A percentile compares a stretch with the other conserved stretches of the same genome.
phyloP scores from a whole-genome alignment of 768 basidiomycete genomes.

The Russula sp. region DNA sequence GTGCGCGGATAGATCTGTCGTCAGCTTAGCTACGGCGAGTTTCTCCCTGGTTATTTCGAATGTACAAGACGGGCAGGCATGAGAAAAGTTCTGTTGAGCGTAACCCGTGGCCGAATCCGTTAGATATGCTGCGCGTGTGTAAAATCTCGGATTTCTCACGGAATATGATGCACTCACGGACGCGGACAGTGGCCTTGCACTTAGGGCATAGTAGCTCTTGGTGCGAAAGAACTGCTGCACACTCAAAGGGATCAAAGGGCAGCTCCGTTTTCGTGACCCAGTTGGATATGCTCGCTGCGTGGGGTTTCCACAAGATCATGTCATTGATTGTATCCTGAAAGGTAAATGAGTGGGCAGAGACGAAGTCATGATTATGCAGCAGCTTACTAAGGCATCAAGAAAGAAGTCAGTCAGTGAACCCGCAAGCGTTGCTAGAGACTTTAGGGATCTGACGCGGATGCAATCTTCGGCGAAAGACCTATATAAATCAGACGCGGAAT shows the following conservation, averaged over 20 bases:
- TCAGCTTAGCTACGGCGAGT: slow-evolving; percentile 41
- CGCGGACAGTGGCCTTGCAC: slow-evolving; percentile 28
- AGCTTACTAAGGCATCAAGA: slow-evolving; percentile 14
- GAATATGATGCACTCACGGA: slow-evolving; percentile 29
- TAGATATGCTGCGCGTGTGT: slow-evolving; percentile 34
- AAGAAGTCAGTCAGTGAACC: background rate
- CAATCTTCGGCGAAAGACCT: slow-evolving; percentile 28
- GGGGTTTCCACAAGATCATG: slow-evolving; percentile 21
- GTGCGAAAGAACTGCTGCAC: slow-evolving; percentile 26
- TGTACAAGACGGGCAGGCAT: slow-evolving; percentile 35
- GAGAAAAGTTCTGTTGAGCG: slow-evolving; percentile 38
- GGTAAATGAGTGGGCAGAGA: background rate
- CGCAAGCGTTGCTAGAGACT: background rate
- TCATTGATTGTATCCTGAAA: slow-evolving; percentile 24
- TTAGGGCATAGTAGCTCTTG: slow-evolving; percentile 34
- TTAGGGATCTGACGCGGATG: slow-evolving; percentile 10
- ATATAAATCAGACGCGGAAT: background rate
- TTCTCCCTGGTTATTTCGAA: slow-evolving; percentile 38
- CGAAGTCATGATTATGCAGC: background rate
- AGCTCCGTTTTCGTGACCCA: slow-evolving; percentile 26
- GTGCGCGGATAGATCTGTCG: slow-evolving; percentile 33
- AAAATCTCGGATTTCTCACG: slow-evolving; percentile 9
- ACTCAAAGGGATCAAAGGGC: slow-evolving; percentile 34
- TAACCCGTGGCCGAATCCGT: slow-evolving; percentile 42
- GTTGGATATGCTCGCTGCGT: slow-evolving; percentile 1